Percentiles rank a stretch among this genome's conserved stretches.
phyloP scores from a whole-genome alignment of 768 basidiomycete genomes.

The Symmetrospora coprosmae region DNA sequence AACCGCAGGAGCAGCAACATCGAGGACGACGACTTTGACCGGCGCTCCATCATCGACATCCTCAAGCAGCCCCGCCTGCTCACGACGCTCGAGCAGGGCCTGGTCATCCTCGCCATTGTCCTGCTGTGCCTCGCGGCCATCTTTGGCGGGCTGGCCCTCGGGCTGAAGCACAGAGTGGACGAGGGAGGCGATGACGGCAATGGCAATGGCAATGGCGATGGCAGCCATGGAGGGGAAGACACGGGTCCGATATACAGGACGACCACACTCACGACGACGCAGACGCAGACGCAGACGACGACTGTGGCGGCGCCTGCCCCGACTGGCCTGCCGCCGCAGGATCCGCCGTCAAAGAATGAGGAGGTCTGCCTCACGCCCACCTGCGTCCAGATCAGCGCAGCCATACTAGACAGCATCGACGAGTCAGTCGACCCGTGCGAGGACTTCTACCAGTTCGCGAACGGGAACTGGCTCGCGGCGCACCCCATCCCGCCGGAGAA shows the following conservation, averaged over 20 bases:
- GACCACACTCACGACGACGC: conserved; percentile 5
- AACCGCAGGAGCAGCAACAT: no score
- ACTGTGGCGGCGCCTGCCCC: conserved; percentile 33
- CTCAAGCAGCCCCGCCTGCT: conserved; percentile 47
- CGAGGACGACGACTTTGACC: no score
- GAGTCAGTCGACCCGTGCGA: conserved; percentile 78
- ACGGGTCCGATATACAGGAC: not conserved
- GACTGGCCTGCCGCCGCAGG: conserved; percentile 42
- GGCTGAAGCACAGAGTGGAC: conserved; percentile 69
- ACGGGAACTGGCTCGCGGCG: conserved; percentile 69
- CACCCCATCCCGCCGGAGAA: conserved; percentile 82
- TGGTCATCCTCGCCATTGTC: conserved; percentile 58
- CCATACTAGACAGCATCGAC: conserved; percentile 68
- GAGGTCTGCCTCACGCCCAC: conserved; percentile 57
- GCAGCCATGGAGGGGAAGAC: not conserved
- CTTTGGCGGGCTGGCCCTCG: conserved; percentile 88
- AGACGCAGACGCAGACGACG: conserved; percentile 32
- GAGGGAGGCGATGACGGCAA: conserved; percentile 42
- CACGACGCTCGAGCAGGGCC: conserved; percentile 66
- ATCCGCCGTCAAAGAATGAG: conserved; percentile 38
- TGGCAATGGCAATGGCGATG: no score
- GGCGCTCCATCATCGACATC: not conserved
- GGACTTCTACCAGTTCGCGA: conserved; percentile 83
- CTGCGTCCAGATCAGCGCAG: conserved; percentile 70
- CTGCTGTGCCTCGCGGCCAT: conserved; percentile 67